Conservation (phyloP, 2,329 filamentous ascomycete genomes). For the Pestalotiopsis sp. region DNA sequence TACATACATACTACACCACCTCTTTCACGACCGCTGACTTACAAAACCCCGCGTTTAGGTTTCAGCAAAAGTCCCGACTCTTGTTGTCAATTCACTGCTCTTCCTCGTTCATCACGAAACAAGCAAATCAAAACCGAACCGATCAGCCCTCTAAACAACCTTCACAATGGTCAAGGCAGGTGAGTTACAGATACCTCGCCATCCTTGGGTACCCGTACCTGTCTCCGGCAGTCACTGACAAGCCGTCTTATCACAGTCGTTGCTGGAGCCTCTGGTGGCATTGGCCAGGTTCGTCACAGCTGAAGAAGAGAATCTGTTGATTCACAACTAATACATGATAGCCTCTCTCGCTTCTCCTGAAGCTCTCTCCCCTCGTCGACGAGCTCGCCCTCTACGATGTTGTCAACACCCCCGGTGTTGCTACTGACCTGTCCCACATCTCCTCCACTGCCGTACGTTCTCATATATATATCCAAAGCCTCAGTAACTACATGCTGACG, state of each 20-base stretch:
- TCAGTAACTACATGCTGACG: constrained; percentile 30
- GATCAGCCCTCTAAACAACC: constrained; percentile 4
- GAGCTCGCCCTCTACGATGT: constrained; percentile 99
- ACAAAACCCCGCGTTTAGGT: constrained; percentile 10
- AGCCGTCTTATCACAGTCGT: constrained; percentile 54
- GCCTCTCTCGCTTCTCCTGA: constrained; percentile 96
- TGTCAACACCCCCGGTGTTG: constrained; percentile 96
- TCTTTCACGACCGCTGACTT: neutral
- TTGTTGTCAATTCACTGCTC: neutral
- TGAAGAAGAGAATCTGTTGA: neutral
- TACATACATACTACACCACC: neutral
- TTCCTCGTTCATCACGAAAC: neutral
- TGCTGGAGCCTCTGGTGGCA: constrained; percentile 93
- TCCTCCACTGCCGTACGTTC: constrained; percentile 77
- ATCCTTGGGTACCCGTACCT: neutral
- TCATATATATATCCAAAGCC: neutral
- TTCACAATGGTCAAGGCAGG: constrained; percentile 59
- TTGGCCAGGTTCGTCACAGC: constrained; percentile 77
- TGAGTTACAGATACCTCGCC: constrained; percentile 28
- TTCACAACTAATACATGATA: constrained; percentile 37
- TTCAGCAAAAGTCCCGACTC: constrained; percentile 2
- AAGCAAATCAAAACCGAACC: neutral
- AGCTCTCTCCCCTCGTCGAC: constrained; percentile 83
- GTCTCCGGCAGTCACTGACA: neutral
- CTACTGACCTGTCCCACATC: constrained; percentile 96